These are phyloP conservation scores for Chaetothyriales sp. DNA, from an alignment of 2,329 filamentous ascomycete genomes.

Conservation along the genomic window DNA sequence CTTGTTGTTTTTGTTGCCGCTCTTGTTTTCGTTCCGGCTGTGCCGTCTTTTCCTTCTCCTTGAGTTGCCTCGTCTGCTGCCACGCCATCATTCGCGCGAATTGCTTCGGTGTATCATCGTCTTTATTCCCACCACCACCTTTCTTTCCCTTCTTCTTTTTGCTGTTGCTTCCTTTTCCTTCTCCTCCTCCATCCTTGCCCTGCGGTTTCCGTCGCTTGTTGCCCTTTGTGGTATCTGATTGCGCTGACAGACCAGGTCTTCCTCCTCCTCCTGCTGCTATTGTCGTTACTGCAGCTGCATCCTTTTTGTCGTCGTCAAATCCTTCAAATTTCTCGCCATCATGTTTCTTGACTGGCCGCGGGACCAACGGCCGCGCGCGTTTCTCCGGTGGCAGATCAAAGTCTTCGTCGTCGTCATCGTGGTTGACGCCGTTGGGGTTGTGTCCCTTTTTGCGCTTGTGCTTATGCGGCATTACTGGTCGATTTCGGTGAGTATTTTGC, in stretches of 20 bases:
- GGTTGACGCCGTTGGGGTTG: conserved; percentile 25
- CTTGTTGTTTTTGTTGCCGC: conserved; percentile 16
- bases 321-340: not conserved
- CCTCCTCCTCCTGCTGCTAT: conserved; percentile 20
- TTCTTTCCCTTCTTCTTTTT: conserved; percentile 31
- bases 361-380: not conserved
- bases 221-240: conserved; percentile 9
- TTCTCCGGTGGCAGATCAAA: conserved; percentile 15
- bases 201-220: not conserved
- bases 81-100: conserved; percentile 76
- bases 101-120: conserved; percentile 73
- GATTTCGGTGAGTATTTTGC: conserved; percentile 1
- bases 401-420: conserved; percentile 33
- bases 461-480: conserved; percentile 88
- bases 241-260: conserved; percentile 1
- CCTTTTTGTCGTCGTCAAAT: not conserved
- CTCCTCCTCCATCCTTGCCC: conserved; percentile 20
- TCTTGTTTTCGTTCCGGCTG: conserved; percentile 13
- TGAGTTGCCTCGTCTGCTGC: conserved; percentile 27
- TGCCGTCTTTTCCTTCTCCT: conserved; percentile 44
- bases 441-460: conserved; percentile 44
- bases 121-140: conserved; percentile 22
- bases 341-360: not conserved
- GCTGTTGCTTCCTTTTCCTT: conserved; percentile 21
- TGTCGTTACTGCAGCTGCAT: too few relatives aligned